Conservation (phyloP, 495 filamentous ascomycete species). For the Parachaetomium inaequale region DNA sequence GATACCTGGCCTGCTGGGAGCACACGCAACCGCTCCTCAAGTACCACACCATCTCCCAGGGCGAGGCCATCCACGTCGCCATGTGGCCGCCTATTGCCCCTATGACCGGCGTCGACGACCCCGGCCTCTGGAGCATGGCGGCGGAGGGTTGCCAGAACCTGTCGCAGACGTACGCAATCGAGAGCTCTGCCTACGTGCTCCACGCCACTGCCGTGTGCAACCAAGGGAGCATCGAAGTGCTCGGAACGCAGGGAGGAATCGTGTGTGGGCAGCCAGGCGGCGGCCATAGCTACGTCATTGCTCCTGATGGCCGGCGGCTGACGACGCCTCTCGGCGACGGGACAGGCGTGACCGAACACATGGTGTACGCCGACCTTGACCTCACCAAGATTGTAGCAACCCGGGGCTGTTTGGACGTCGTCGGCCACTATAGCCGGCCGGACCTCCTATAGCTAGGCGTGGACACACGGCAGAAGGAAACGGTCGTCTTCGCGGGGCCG, state of each 20-base stretch:
- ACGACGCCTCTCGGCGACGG: not conserved
- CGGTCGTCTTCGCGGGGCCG: not conserved
- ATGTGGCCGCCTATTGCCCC: not conserved
- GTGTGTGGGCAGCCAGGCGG: not conserved
- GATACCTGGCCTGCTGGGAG: not conserved
- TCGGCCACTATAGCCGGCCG: not conserved
- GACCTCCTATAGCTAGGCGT: constrained; percentile 2
- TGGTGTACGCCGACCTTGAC: not conserved
- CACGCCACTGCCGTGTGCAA: not conserved
- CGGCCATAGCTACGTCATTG: not conserved
- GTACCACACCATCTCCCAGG: not conserved
- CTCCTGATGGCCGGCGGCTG: not conserved
- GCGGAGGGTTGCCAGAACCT: not conserved
- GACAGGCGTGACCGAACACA: not conserved
- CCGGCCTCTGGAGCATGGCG: not conserved
- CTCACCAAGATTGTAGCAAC: not conserved
- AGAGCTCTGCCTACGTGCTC: not conserved
- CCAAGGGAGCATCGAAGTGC: not conserved
- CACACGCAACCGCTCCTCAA: constrained; percentile 1
- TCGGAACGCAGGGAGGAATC: not conserved
- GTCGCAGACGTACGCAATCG: not conserved
- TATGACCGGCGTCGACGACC: not conserved
- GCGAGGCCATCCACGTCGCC: not conserved
- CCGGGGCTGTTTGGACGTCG: not conserved
- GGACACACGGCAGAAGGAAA: not conserved